phyloP scores from a whole-genome alignment of 345 rosid genomes.

The Bruguiera parviflora region DNA sequence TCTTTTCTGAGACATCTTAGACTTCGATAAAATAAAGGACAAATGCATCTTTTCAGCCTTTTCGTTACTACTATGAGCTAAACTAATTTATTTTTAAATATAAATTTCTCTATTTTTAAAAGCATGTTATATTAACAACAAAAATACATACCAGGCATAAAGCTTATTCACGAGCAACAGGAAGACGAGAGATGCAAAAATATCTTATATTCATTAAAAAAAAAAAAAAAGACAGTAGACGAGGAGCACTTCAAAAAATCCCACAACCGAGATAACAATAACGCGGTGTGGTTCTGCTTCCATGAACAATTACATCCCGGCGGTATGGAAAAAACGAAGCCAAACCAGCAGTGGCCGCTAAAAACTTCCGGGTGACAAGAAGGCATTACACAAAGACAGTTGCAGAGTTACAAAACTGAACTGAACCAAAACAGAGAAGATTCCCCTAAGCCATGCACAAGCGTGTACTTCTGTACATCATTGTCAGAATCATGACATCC shows the following conservation, averaged over 20 bases:
- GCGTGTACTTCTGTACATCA: slow-evolving; percentile 31
- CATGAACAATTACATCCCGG: slow-evolving; percentile 21
- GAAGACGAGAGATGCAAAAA: too few relatives aligned
- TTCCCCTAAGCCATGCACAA: slow-evolving; percentile 19
- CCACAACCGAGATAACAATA: slow-evolving; percentile 21
- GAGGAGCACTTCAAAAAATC: slow-evolving; percentile 20
- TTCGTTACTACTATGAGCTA: too few relatives aligned
- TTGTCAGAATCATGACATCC: slow-evolving; percentile 20
- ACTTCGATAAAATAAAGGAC: too few relatives aligned
- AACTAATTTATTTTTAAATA: too few relatives aligned
- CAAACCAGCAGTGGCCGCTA: slow-evolving; percentile 9
- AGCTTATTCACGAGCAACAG: too few relatives aligned
- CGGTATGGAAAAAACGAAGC: slow-evolving; percentile 5
- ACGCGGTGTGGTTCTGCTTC: slow-evolving; percentile 6
- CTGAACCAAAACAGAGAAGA: slow-evolving; percentile 27
- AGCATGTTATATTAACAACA: too few relatives aligned
- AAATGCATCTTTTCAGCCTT: too few relatives aligned
- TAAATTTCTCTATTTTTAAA: too few relatives aligned
- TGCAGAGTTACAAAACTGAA: slow-evolving; percentile 32
- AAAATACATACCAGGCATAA: too few relatives aligned
- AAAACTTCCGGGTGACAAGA: slow-evolving; percentile 15
- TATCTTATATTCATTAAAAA: too few relatives aligned
- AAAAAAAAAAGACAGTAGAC: too few relatives aligned
- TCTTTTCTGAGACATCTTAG: too few relatives aligned
- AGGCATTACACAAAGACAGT: slow-evolving; percentile 5